Conservation (phyloP, 2,329 filamentous ascomycete species). For the Pseudogymnoascus sp. region DNA sequence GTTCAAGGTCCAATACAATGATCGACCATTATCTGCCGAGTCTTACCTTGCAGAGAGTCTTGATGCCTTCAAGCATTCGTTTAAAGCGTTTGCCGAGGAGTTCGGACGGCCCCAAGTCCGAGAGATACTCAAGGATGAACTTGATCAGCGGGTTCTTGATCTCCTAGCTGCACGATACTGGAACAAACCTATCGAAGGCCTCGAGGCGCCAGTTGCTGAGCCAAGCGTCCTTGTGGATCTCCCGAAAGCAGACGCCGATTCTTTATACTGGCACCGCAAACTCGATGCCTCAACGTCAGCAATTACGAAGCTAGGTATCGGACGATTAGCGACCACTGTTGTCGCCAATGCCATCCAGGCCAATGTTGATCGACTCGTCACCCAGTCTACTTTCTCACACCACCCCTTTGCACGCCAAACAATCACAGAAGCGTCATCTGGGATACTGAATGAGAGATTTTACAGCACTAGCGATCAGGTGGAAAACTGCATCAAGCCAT, state of each 20-base stretch:
- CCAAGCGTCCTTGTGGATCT: constrained; percentile 67
- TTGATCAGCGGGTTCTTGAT: constrained; percentile 92
- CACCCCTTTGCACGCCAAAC: constrained; percentile 89
- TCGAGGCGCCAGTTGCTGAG: constrained; percentile 58
- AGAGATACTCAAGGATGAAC: constrained; percentile 78
- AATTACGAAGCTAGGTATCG: constrained; percentile 88
- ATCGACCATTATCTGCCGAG: constrained; percentile 86
- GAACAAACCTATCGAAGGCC: constrained; percentile 88
- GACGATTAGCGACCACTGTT: constrained; percentile 82
- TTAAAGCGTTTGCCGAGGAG: constrained; percentile 82
- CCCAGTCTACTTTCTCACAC: constrained; percentile 72
- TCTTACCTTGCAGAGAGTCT: constrained; percentile 93
- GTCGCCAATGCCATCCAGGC: constrained; percentile 80
- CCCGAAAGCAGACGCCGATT: constrained; percentile 75
- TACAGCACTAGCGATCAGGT: constrained; percentile 97
- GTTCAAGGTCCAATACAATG: constrained; percentile 99
- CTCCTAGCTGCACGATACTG: constrained; percentile 89
- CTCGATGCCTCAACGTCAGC: constrained; percentile 86
- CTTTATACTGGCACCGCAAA: constrained; percentile 86
- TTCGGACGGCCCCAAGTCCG: constrained; percentile 88
- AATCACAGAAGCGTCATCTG: constrained; percentile 84
- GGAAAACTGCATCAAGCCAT: constrained; percentile 98
- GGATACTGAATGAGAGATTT: constrained; percentile 85
- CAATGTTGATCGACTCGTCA: constrained; percentile 70
- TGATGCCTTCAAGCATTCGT: constrained; percentile 94